These are phyloP conservation scores for Podila epicladia DNA, from an alignment of 192 early-diverging fungal genomes.

Conservation along the genomic window DNA sequence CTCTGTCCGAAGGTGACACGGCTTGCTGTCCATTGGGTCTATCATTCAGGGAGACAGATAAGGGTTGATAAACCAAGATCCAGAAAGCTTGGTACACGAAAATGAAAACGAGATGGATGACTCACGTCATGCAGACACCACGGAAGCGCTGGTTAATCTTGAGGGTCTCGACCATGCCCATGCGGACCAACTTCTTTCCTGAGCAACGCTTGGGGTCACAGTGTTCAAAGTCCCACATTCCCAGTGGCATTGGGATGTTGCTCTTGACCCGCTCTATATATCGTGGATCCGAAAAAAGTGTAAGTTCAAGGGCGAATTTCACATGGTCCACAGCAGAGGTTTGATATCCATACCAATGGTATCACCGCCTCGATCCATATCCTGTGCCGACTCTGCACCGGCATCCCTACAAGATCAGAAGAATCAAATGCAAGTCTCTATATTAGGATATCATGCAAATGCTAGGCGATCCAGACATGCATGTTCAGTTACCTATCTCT, in stretches of 20 bases:
- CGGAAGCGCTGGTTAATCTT: constrained; percentile 87
- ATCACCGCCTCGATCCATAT: constrained; percentile 30
- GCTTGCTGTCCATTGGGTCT: constrained; percentile 88
- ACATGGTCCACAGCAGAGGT: background rate
- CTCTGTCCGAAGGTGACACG: constrained; percentile 87
- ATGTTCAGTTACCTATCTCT: constrained; percentile 32
- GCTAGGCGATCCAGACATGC: background rate
- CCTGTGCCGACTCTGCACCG: constrained; percentile 41
- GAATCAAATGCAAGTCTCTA: background rate
- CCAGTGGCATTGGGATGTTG: constrained; percentile 73
- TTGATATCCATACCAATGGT: constrained; percentile 5
- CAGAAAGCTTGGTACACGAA: background rate
- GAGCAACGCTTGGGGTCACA: constrained; percentile 99
- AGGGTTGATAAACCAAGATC: background rate
- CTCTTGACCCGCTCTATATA: constrained; percentile 24
- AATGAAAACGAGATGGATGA: background rate
- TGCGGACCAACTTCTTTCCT: constrained; percentile 87
- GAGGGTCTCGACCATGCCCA: constrained; percentile 82
- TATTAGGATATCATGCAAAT: background rate
- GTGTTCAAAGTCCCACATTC: constrained; percentile 98
- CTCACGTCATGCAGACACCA: constrained; percentile 86
- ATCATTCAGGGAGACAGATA: background rate
- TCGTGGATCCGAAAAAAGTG: background rate
- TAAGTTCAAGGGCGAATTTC: background rate
- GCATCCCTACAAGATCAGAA: constrained; percentile 18